Conservation (phyloP, 2,329 filamentous ascomycete genomes). For the Pseudogymnoascus sp. region DNA sequence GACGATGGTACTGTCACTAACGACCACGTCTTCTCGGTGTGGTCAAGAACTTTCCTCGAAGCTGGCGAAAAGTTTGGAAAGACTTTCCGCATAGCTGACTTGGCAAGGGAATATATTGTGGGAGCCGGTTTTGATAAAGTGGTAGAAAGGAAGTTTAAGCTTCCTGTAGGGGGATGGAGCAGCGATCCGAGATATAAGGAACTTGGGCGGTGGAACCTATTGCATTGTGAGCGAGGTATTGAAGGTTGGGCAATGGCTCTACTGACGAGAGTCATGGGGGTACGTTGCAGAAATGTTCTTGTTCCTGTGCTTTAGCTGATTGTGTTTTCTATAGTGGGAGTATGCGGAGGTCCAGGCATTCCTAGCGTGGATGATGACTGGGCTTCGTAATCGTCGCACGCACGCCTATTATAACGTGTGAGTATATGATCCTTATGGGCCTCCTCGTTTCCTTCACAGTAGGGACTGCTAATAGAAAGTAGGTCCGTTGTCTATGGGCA, state of each 20-base stretch:
- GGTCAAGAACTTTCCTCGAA: constrained; percentile 28
- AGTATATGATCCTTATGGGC: neutral
- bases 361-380: constrained; percentile 14
- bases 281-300: constrained; percentile 10
- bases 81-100: neutral
- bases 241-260: constrained; percentile 11
- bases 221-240: neutral
- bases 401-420: constrained; percentile 21
- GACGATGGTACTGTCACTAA: neutral
- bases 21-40: neutral
- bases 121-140: neutral
- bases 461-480: neutral
- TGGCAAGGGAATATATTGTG: constrained; percentile 22
- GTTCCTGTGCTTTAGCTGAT: neutral
- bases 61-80: constrained; percentile 30
- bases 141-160: neutral
- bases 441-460: neutral
- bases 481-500: neutral
- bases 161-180: neutral
- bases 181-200: neutral
- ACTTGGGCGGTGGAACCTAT: neutral
- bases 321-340: constrained; percentile 10
- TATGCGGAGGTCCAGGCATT: constrained; percentile 13
- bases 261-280: constrained; percentile 20
- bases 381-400: constrained; percentile 13